These are phyloP conservation scores for Pseudogymnoascus verrucosus DNA, from an alignment of 2,329 filamentous ascomycete genomes.

Conservation along the genomic window DNA sequence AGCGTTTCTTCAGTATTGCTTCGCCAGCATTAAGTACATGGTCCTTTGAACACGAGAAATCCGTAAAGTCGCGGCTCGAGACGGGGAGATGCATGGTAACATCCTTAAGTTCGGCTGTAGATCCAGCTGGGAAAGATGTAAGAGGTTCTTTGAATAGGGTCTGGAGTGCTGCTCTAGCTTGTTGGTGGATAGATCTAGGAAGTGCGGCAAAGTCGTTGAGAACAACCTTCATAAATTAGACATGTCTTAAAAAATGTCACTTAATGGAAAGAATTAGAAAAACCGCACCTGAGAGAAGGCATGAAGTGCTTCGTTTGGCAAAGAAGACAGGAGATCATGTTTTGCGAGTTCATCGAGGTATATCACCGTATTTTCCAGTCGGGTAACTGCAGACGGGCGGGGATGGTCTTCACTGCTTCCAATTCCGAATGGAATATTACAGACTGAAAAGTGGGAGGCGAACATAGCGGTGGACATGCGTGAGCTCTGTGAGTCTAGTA, in stretches of 20 bases:
- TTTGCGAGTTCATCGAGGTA: slow-evolving; percentile 40
- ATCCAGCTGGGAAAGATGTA: slow-evolving; percentile 19
- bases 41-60: slow-evolving; percentile 47
- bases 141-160: slow-evolving; percentile 24
- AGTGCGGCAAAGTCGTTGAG: slow-evolving; percentile 45
- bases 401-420: slow-evolving; percentile 34
- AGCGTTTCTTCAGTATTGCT: slow-evolving; percentile 32
- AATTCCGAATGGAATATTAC: slow-evolving; percentile 47
- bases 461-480: slow-evolving; percentile 13
- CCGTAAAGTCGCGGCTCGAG: slow-evolving; percentile 46
- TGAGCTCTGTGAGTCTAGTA: not conserved
- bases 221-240: slow-evolving; percentile 27
- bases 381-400: slow-evolving; percentile 39
- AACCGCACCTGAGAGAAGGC: slow-evolving; percentile 12
- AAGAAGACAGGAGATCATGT: slow-evolving; percentile 21
- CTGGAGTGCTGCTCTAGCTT: slow-evolving; percentile 36
- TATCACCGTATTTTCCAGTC: slow-evolving; percentile 42
- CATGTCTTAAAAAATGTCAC: slow-evolving; percentile 17
- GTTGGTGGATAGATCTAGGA: slow-evolving; percentile 29
- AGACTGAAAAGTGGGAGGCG: slow-evolving; percentile 38
- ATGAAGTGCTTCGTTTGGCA: not conserved
- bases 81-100: slow-evolving; percentile 48
- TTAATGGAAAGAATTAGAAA: not conserved
- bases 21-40: slow-evolving; percentile 43
- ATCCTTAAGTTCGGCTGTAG: slow-evolving; percentile 29